Base-by-base conservation (phyloP, 129 eudicot species). In the Artemisia tridentata region DNA sequence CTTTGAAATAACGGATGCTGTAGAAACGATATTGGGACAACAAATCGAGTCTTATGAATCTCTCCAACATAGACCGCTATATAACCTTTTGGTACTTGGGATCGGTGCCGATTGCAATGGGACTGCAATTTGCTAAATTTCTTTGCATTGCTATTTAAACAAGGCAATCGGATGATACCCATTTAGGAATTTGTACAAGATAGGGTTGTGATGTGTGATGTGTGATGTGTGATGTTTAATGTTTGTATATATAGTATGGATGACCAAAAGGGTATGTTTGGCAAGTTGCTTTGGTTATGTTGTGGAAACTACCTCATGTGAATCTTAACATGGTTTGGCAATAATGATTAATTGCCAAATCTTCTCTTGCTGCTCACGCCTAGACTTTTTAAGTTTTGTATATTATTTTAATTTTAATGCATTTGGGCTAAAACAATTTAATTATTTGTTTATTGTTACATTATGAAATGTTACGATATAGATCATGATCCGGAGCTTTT, bases 41-140 rank as follows among this genome's bases (percentile, higher is more conserved):
- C 85, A 43, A 56, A 80, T 50, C 84, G 75, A 50, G 66, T 86
- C 66, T 65, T 75, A 17, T 73, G 69, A 0, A 20, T 43, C 29
- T 78, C 82, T 34, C 88, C 91, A n/a, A 86, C 88, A 63, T 86
- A 86, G 4, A 83, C 84, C 19, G 83, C 85, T 43, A 82, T 79
- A 72, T 84, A 76, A 9, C 88, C 86, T 73, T 84, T 84, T 2
- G 88, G 92, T 8, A 41, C 72, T 27, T 59, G 54, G 7, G 46
- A 45, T 17, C 66, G 78, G 45, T 64, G 65, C 0, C 20, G 34
- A 11, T 34, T 63, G 74, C 69, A 68, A 12, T 47, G 10, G 59
- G 76, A 23, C 20, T 48, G 76, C 57, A 71, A 45, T 58, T 71
- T 71, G 68, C 48, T 71, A 27, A 62, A 62, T 7, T 34, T 62